Evolutionary conservation across 192 early-diverging fungal species (phyloP).

Genomic region (Backusella parvicylindrica): DNA sequence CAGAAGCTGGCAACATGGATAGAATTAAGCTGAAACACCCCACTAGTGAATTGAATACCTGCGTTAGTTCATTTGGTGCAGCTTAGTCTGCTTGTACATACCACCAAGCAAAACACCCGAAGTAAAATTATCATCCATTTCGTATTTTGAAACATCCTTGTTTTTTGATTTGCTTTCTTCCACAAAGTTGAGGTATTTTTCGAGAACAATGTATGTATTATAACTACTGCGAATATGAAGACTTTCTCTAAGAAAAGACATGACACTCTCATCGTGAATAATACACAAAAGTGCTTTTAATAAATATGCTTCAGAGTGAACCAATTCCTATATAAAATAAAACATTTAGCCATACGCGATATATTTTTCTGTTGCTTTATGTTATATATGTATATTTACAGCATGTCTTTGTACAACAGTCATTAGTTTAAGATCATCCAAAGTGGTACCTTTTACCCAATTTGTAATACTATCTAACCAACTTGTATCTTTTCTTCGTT

Average conservation of each 20-base stretch:
- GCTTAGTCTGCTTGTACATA: no score
- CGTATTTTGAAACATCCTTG: conserved; percentile 41
- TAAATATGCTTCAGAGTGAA: conserved; percentile 74
- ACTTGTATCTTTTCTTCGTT: conserved; percentile 57
- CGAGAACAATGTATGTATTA: conserved; percentile 57
- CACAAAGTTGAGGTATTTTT: conserved; percentile 47
- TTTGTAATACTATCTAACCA: conserved; percentile 46
- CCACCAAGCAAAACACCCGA: conserved; percentile 76
- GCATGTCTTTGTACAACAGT: conserved; percentile 60
- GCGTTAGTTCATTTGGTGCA: no score
- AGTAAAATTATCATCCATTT: conserved; percentile 77
- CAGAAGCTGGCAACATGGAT: conserved; percentile 68
- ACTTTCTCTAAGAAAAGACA: conserved; percentile 78
- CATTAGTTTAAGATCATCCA: conserved; percentile 48
- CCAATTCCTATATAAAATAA: conserved; percentile 56
- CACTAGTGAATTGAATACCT: no score
- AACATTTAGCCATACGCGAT: neutral
- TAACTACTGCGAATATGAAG: conserved; percentile 75
- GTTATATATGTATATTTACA: conserved; percentile 27
- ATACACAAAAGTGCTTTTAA: conserved; percentile 74
- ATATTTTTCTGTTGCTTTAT: conserved; percentile 8
- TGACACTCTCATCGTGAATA: conserved; percentile 69
- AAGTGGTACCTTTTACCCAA: conserved; percentile 41
- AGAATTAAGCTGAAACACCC: conserved; percentile 82
- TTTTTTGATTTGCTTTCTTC: conserved; percentile 45